Percentiles rank a stretch among this genome's conserved stretches.
Conservation (phyloP, 352 stramenopile genomes). For the Phytophthora colocasiae region DNA sequence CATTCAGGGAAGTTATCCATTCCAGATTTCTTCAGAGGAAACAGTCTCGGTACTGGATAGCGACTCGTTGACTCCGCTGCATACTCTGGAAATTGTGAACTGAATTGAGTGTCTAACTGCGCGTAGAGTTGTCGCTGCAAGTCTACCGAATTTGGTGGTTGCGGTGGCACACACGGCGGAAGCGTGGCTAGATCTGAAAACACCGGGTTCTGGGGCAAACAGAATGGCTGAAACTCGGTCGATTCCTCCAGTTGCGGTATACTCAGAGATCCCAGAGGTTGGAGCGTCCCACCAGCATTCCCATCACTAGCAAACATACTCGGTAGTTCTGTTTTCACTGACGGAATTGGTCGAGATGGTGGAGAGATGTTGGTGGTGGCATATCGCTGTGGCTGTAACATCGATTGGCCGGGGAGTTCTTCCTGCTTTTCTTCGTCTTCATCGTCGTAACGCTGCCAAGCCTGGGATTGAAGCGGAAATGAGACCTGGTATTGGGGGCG, state of each 20-base stretch:
- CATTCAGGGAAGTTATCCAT: conserved; percentile 36
- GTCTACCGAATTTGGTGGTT: background rate
- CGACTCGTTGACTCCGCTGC: conserved; percentile 12
- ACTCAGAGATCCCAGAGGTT: conserved; percentile 13
- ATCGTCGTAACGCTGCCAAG: conserved; percentile 6
- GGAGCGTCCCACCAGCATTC: conserved; percentile 1
- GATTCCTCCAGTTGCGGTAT: conserved; percentile 40
- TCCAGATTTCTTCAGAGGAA: no score
- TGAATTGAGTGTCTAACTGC: conserved; percentile 18
- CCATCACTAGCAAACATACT: conserved; percentile 13
- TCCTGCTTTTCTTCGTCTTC: conserved; percentile 16
- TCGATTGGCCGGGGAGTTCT: conserved; percentile 4
- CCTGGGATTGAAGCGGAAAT: conserved; percentile 7
- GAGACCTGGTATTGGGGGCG: conserved; percentile 7
- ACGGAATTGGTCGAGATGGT: background rate
- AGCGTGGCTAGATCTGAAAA: conserved; percentile 14
- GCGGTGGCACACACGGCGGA: conserved; percentile 4
- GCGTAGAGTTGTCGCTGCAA: conserved; percentile 8
- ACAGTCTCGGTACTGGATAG: conserved; percentile 16
- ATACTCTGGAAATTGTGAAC: conserved; percentile 22
- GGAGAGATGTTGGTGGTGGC: background rate
- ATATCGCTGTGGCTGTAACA: conserved; percentile 1
- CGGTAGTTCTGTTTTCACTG: conserved; percentile 8
- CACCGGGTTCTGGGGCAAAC: conserved; percentile 5
- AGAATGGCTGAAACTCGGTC: conserved; percentile 38